Conservation (phyloP, 2,329 filamentous ascomycete genomes). For the Fusarium lyarnte region DNA sequence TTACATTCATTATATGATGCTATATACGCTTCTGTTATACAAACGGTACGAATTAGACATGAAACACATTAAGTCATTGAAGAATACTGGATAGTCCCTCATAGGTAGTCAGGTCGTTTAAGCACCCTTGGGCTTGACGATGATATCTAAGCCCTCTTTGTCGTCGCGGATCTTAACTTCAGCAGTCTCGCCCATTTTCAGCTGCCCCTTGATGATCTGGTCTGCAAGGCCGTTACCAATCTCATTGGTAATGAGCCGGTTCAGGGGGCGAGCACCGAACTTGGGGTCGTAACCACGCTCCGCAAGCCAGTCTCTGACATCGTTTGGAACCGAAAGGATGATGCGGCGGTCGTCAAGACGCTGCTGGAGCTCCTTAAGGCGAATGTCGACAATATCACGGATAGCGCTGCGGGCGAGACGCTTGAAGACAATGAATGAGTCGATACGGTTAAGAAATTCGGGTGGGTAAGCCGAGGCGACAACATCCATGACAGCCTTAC, state of each 20-base stretch:
- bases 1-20: constrained; percentile 27
- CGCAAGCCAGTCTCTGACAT: constrained; percentile 86
- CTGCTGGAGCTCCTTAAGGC: constrained; percentile 82
- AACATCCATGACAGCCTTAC: constrained; percentile 86
- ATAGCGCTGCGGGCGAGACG: constrained; percentile 81
- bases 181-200: constrained; percentile 79
- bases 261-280: constrained; percentile 90
- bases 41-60: constrained; percentile 23
- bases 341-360: constrained; percentile 89
- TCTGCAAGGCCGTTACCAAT: constrained; percentile 91
- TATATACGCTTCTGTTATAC: constrained; percentile 11
- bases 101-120: not conserved
- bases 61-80: constrained; percentile 40
- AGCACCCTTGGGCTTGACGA: constrained; percentile 34
- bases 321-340: constrained; percentile 72
- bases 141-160: constrained; percentile 65
- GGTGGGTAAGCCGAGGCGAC: constrained; percentile 81
- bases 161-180: constrained; percentile 74
- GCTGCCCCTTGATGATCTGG: constrained; percentile 86
- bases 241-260: constrained; percentile 88
- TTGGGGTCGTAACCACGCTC: constrained; percentile 90
- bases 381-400: constrained; percentile 92
- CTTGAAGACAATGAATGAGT: constrained; percentile 97
- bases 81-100: not conserved
- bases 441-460: constrained; percentile 95